These are phyloP conservation scores for Thalassiosira exigua DNA, from an alignment of 352 stramenopile species.

Conservation along the genomic window DNA sequence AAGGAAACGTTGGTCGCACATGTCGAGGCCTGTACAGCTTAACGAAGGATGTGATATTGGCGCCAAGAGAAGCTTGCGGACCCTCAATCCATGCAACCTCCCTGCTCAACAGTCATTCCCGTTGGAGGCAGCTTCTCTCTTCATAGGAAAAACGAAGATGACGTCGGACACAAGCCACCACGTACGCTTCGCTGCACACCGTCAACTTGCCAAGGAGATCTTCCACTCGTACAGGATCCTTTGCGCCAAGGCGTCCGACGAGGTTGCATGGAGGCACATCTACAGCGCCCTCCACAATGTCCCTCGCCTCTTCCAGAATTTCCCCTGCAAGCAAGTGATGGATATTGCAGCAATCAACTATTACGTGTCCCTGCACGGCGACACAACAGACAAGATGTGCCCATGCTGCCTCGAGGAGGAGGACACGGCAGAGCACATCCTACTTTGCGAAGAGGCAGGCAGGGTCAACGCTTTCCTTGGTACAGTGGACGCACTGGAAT, in stretches of 20 bases:
- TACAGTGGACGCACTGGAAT: neutral
- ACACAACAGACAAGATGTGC: neutral
- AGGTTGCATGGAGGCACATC: slow-evolving; percentile 6
- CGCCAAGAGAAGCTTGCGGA: neutral
- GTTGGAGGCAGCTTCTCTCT: slow-evolving; percentile 13
- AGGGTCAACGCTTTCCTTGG: slow-evolving; percentile 5
- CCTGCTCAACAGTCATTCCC: slow-evolving; percentile 3
- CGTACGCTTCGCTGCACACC: neutral
- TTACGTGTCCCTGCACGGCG: neutral
- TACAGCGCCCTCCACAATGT: neutral
- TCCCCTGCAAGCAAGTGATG: slow-evolving; percentile 23
- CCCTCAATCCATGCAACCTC: neutral
- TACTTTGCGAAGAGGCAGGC: slow-evolving; percentile 8
- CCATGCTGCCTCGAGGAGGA: neutral
- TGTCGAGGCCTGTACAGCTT: neutral
- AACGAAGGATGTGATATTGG: neutral
- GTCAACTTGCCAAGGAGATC: neutral
- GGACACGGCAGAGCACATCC: slow-evolving; percentile 14
- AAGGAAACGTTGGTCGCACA: neutral
- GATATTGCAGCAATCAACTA: slow-evolving; percentile 14
- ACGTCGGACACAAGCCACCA: slow-evolving; percentile 3
- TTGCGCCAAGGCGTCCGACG: neutral
- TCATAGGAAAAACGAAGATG: slow-evolving; percentile 13
- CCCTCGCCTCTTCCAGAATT: slow-evolving; percentile 9
- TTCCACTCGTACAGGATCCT: neutral